Conservation (phyloP, 441 rosid genomes). For the Croton setiger region DNA sequence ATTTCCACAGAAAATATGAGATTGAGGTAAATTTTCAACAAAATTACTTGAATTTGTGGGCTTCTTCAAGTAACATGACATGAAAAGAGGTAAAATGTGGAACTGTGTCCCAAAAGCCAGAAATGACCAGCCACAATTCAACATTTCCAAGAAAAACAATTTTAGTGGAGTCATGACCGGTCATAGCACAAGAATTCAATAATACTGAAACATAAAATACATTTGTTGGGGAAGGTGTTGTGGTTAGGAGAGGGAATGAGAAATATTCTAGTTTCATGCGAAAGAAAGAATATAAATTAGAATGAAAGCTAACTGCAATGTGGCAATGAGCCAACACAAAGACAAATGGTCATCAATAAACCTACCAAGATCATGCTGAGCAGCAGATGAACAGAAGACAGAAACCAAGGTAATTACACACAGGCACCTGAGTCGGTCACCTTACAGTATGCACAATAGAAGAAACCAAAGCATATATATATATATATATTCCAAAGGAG, state of each 20-base stretch:
- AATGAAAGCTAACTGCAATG: background rate
- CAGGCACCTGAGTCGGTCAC: conserved; percentile 9
- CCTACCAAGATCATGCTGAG: background rate
- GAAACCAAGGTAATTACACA: background rate
- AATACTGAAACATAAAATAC: background rate
- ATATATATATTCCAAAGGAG: conserved; percentile 18
- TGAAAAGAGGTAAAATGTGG: background rate
- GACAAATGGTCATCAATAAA: background rate
- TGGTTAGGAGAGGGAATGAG: background rate
- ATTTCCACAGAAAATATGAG: background rate
- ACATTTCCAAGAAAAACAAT: background rate
- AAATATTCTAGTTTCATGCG: background rate
- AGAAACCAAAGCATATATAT: conserved; percentile 8
- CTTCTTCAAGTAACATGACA: conserved; percentile 4
- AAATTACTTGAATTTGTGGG: background rate
- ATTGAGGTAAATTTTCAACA: background rate
- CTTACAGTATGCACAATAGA: conserved; percentile 18
- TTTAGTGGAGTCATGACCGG: background rate
- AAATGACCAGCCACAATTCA: background rate
- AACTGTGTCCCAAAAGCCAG: conserved; percentile 1
- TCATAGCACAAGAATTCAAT: conserved; percentile 6
- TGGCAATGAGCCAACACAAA: background rate
- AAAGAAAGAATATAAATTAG: background rate
- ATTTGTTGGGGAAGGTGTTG: no score
- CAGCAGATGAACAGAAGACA: background rate